Percentiles rank a stretch among this genome's conserved stretches.
Evolutionary conservation across 1,284 basidiomycete species (phyloP).

Genomic region (Jaminaea rosea): DNA sequence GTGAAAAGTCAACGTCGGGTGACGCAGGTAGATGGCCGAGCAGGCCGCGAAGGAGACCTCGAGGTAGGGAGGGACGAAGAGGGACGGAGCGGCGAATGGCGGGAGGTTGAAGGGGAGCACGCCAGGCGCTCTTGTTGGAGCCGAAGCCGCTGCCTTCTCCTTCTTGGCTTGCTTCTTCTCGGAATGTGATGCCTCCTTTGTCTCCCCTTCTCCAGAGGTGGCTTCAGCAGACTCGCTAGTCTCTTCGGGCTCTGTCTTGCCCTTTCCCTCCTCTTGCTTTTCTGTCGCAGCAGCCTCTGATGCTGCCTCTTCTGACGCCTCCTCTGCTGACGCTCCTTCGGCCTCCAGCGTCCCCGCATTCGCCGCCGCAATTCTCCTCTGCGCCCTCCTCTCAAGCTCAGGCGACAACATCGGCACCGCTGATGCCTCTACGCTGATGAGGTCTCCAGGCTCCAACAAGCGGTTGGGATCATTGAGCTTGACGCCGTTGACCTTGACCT

Average conservation of each 20-base stretch:
- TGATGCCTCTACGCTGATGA: slow-evolving; percentile 76
- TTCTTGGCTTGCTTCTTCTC: slow-evolving; percentile 8
- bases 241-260: no score
- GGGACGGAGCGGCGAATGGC: slow-evolving; percentile 73
- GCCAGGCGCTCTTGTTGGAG: slow-evolving; percentile 30
- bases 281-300: background rate
- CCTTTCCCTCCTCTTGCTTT: slow-evolving; percentile 3
- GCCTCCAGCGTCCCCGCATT: background rate
- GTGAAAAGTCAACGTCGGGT: slow-evolving; percentile 80
- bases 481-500: slow-evolving; percentile 80
- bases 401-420: slow-evolving; percentile 61
- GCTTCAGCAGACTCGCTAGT: background rate
- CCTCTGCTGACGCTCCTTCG: slow-evolving; percentile 3
- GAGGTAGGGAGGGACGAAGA: slow-evolving; percentile 92
- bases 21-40: slow-evolving; percentile 84
- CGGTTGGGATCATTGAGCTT: slow-evolving; percentile 80
- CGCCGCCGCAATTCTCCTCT: slow-evolving; percentile 7
- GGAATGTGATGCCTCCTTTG: background rate
- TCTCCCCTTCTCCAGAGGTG: background rate
- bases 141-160: slow-evolving; percentile 20
- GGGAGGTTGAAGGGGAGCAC: slow-evolving; percentile 65
- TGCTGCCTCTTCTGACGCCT: background rate
- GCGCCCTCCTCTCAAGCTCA: slow-evolving; percentile 25
- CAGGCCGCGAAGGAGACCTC: slow-evolving; percentile 85
- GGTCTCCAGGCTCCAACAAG: slow-evolving; percentile 85